phyloP scores from a whole-genome alignment of 2,329 filamentous ascomycete genomes.

The Amphichorda felina region DNA sequence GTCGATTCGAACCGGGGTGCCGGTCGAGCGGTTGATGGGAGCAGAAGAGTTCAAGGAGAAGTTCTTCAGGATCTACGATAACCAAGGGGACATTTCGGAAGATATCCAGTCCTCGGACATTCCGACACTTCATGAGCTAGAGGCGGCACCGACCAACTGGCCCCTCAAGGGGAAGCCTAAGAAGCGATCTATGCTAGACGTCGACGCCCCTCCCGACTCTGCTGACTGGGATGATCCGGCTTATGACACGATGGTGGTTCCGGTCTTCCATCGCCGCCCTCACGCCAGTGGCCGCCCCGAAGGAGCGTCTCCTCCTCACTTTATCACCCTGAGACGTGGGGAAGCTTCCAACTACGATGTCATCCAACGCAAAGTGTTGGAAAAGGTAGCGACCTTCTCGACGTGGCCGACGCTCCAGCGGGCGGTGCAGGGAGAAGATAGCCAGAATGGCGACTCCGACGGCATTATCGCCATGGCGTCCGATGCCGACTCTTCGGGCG shows the following conservation, averaged over 20 bases:
- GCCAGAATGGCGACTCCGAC: conserved; percentile 53
- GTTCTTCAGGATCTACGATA: conserved; percentile 79
- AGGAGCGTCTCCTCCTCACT: conserved; percentile 41
- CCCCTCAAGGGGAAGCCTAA: conserved; percentile 37
- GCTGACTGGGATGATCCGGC: conserved; percentile 48
- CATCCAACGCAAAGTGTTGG: conserved; percentile 71
- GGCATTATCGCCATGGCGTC: conserved; percentile 53
- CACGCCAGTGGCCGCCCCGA: conserved; percentile 18
- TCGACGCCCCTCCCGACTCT: conserved; percentile 26
- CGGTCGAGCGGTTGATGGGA: conserved; percentile 56
- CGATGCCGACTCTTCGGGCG: conserved; percentile 54
- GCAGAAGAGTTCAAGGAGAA: conserved; percentile 73
- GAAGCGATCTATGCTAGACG: conserved; percentile 39
- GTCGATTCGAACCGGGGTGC: conserved; percentile 55
- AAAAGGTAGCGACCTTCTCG: conserved; percentile 64
- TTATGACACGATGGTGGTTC: conserved; percentile 57
- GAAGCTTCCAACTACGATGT: conserved; percentile 56
- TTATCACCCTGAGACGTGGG: conserved; percentile 63
- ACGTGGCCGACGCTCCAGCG: conserved; percentile 50
- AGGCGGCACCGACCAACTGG: conserved; percentile 68
- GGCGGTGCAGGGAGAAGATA: conserved; percentile 27
- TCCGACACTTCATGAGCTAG: conserved; percentile 64
- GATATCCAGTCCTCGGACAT: conserved; percentile 57
- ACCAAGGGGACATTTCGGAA: conserved; percentile 56
- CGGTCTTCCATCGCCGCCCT: conserved; percentile 51